phyloP scores from a whole-genome alignment of 768 basidiomycete species.

The Mycena filopes region DNA sequence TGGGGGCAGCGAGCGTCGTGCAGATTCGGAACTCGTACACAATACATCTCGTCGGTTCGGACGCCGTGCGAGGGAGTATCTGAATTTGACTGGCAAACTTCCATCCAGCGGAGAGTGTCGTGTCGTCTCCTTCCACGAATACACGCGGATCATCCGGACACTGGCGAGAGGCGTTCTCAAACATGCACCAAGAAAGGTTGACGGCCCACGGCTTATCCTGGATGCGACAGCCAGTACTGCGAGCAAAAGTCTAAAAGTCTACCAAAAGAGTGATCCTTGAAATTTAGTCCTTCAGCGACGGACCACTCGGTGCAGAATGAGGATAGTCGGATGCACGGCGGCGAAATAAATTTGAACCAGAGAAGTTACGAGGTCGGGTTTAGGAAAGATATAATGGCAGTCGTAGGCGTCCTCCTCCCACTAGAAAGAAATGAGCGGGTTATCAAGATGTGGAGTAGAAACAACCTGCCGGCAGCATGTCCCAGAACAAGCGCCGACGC shows the following conservation, averaged over 20 bases:
- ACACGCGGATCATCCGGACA: constrained; percentile 61
- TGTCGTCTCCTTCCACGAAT: constrained; percentile 38
- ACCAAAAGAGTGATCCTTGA: constrained; percentile 55
- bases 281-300: constrained; percentile 42
- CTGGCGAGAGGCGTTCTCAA: too few species aligned
- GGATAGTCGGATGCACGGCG: constrained; percentile 51
- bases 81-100: too few species aligned
- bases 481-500: constrained; percentile 10
- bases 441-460: not conserved
- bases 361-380: constrained; percentile 45
- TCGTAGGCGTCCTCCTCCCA: constrained; percentile 28
- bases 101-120: constrained; percentile 34
- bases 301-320: constrained; percentile 48
- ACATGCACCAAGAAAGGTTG: not conserved
- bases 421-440: not conserved
- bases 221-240: constrained; percentile 63
- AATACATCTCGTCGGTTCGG: too few species aligned
- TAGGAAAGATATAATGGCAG: constrained; percentile 43
- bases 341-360: constrained; percentile 65
- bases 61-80: too few species aligned
- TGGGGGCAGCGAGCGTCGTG: too few species aligned
- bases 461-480: constrained; percentile 14
- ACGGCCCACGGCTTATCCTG: constrained; percentile 44
- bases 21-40: too few species aligned
- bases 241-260: constrained; percentile 52